A percentile compares a stretch with the other conserved stretches of the same genome.
These are phyloP conservation scores for Trametes punicea DNA, from an alignment of 768 basidiomycete species.

Conservation along the genomic window DNA sequence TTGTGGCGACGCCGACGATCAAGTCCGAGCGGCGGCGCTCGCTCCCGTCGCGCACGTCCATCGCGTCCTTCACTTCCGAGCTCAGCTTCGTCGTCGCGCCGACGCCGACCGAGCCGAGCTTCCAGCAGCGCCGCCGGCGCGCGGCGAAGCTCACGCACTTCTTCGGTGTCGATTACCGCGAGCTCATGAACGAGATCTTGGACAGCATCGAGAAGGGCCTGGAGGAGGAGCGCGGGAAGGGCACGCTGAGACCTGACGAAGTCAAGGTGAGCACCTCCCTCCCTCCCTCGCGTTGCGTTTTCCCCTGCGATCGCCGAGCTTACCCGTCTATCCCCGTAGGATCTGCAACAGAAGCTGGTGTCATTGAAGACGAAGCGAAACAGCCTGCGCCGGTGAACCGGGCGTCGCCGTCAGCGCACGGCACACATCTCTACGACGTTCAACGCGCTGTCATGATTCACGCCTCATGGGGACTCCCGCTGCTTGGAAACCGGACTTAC, in stretches of 20 bases:
- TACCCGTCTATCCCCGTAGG: slow-evolving; percentile 20
- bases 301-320: background rate
- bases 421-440: slow-evolving; percentile 4
- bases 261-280: slow-evolving; percentile 69
- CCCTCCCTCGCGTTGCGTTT: background rate
- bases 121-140: slow-evolving; percentile 67
- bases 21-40: slow-evolving; percentile 67
- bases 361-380: slow-evolving; percentile 52
- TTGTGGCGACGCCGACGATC: slow-evolving; percentile 21
- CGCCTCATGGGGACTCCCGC: background rate
- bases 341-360: slow-evolving; percentile 46
- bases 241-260: slow-evolving; percentile 64
- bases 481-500: slow-evolving; percentile 1
- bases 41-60: slow-evolving; percentile 61
- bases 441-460: slow-evolving; percentile 1
- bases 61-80: slow-evolving; percentile 56
- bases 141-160: slow-evolving; percentile 85
- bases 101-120: slow-evolving; percentile 37
- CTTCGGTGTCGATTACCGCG: slow-evolving; percentile 84
- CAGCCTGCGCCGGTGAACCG: slow-evolving; percentile 22
- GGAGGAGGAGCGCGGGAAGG: slow-evolving; percentile 62
- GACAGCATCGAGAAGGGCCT: slow-evolving; percentile 78
- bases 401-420: background rate
- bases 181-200: slow-evolving; percentile 71
- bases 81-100: slow-evolving; percentile 39